Evolutionary conservation across 371 early-diverging fungal genomes (phyloP), one percentile per base, ranked within the genome.

Genomic region (Mucor irregularis): DNA sequence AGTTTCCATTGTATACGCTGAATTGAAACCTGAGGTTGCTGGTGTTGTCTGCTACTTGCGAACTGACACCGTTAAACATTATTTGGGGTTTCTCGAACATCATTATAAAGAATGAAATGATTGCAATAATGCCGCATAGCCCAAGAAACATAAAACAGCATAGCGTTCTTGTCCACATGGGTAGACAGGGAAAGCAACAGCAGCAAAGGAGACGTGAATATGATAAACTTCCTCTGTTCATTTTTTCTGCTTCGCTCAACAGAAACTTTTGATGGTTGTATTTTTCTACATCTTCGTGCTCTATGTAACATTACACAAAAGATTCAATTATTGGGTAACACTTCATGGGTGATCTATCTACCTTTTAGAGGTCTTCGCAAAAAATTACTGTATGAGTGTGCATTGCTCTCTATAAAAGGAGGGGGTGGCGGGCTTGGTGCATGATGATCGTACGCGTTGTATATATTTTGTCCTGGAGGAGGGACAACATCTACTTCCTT

Each of bases 91-190:
- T 30, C 26, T 37, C 43, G 22, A 58, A 58, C 2, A 51, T 35
- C 2, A 50, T 13, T 5, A 37, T 16, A 24, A 58, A 28, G 4
- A 58, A 42, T 3, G 35, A 22, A 9, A 49, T 10, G 8, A 44
- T 11, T 19, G 44, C 21, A 37, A 35, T 35, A n/a, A 44, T 4
- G 11, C 50, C 28, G 44, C 48, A 50, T 8, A 58, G 21, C 16
- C 34, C 34, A 4, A 51, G 34, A 14, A 58, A 58, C 13, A 44
- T 30, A 35, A 58, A 50, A 33, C 58, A 58, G 16, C 58, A 58
- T 9, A 58, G n/a, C 1, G 51, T 58, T 22, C 58, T 58, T 29
- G 45, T 51, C 58, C 58, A 58, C 58, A 58, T 58, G 13, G 58
- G 58, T 4, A 58, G 25, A 25, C 58, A 58, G 7, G 58, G 51